These are phyloP conservation scores for Coemansia sp. DNA, from an alignment of 192 early-diverging fungal species.

Conservation along the genomic window DNA sequence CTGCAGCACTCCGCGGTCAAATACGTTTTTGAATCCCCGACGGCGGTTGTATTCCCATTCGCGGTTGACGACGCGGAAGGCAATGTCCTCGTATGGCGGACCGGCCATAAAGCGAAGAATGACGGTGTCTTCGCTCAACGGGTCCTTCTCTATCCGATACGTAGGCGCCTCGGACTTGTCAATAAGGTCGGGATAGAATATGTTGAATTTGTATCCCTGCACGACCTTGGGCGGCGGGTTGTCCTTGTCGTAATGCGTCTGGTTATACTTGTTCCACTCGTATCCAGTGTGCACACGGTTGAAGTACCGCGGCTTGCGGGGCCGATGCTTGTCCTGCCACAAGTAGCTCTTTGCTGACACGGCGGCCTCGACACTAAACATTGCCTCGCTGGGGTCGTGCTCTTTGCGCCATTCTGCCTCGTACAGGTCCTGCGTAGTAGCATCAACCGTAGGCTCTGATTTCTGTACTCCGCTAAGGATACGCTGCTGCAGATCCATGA, in stretches of 20 bases:
- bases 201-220: constrained; percentile 97
- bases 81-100: constrained; percentile 97
- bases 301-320: constrained; percentile 91
- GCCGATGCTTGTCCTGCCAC: constrained; percentile 94
- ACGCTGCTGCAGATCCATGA: constrained; percentile 41
- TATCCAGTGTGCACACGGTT: constrained; percentile 98
- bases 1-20: constrained; percentile 78
- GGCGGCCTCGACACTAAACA: constrained; percentile 75
- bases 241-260: constrained; percentile 95
- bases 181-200: constrained; percentile 98
- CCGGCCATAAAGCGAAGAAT: constrained; percentile 89
- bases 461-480: constrained; percentile 14
- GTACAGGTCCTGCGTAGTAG: constrained; percentile 50
- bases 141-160: constrained; percentile 75
- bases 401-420: constrained; percentile 70
- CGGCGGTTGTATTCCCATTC: constrained; percentile 97
- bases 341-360: constrained; percentile 58
- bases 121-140: constrained; percentile 66
- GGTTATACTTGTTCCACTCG: constrained; percentile 99
- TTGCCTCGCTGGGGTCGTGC: constrained; percentile 73
- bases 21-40: constrained; percentile 72
- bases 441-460: neutral
- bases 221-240: constrained; percentile 98
- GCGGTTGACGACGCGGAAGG: constrained; percentile 91
- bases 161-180: constrained; percentile 90